Evolutionary conservation across 2,329 filamentous ascomycete genomes (phyloP), one percentile per base, ranked within the genome.

Genomic region (Paramyrothecium roridum): DNA sequence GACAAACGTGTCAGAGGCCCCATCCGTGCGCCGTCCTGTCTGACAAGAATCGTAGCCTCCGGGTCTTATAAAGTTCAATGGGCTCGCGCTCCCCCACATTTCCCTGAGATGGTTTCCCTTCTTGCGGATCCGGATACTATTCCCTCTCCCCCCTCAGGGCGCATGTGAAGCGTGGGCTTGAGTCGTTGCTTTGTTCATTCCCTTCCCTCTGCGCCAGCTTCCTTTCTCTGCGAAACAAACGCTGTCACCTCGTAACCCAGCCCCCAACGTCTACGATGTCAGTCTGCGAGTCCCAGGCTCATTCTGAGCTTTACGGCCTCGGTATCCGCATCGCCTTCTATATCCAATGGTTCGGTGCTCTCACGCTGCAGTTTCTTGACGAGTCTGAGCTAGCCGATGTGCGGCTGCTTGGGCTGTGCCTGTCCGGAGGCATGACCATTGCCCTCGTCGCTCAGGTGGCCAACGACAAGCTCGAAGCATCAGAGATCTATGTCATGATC

Each of bases 251-350:
- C 13, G 4, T 43, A 19, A 4, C 13, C 37, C 37, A 43, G 16
- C n/a, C n/a, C 37, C 37, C n/a, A 3, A 43, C 26, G 10, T 30
- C 33, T 8, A n/a, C 46, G 20, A 50, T 54, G 50, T 37, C 22
- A 40, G 59, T 63, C 21, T 73, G 70, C 56, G 57, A 61, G 17
- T 53, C 59, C 43, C 52, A 59, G 26, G 64, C 68, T 17, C 60
- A 64, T 20, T 62, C 69, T 40, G 67, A 66, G 22, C 60, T 72
- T 50, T 73, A 73, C 48, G 71, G 71, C 8, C 53, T 73, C 19
- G 71, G 70, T 46, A 68, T 74, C 52, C 67, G 71, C 4, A 61
- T 64, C 21, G 65, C 65, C 11, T 70, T 73, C 53, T 73, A 73
- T 54, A 52, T 67, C 21, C 70, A 73, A 56, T 75, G 72, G 72